These are phyloP conservation scores for Backusella australiensis DNA, from an alignment of 192 early-diverging fungal species.

Conservation along the genomic window DNA sequence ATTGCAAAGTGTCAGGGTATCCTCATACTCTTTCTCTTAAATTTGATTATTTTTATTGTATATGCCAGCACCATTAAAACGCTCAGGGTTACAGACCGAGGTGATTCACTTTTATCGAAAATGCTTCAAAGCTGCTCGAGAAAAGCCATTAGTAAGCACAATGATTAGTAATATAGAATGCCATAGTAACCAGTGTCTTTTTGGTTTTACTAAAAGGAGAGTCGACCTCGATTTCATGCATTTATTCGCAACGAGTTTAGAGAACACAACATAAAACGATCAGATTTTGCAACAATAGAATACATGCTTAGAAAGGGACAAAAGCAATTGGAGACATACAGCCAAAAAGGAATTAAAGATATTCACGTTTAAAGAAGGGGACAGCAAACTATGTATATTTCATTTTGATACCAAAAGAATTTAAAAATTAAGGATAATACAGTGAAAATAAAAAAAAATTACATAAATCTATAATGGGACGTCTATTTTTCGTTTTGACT, in stretches of 20 bases:
- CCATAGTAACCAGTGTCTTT: neutral
- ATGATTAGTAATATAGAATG: neutral
- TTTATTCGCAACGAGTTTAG: conserved; percentile 70
- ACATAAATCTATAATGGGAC: neutral
- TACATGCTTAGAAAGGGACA: conserved; percentile 65
- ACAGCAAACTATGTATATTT: conserved; percentile 16
- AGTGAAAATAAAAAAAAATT: neutral
- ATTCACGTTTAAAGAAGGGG: conserved; percentile 37
- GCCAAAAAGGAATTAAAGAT: conserved; percentile 59
- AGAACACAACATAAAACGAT: conserved; percentile 52
- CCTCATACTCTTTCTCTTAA: neutral
- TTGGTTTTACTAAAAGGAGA: conserved; percentile 39
- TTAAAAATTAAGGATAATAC: neutral
- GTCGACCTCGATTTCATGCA: conserved; percentile 59
- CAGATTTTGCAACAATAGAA: conserved; percentile 69
- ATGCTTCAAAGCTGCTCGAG: conserved; percentile 63
- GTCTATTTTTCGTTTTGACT: neutral
- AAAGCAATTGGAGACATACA: conserved; percentile 61
- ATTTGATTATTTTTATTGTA: neutral
- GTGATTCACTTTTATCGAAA: conserved; percentile 65
- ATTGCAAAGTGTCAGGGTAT: neutral
- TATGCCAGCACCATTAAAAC: conserved; percentile 28
- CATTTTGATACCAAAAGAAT: neutral
- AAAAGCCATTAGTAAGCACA: conserved; percentile 55
- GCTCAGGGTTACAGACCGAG: conserved; percentile 68